Evolutionary conservation across 306 rosid species (phyloP), one percentile per base, ranked within the genome.

Genomic region (Crotalaria pallida): DNA sequence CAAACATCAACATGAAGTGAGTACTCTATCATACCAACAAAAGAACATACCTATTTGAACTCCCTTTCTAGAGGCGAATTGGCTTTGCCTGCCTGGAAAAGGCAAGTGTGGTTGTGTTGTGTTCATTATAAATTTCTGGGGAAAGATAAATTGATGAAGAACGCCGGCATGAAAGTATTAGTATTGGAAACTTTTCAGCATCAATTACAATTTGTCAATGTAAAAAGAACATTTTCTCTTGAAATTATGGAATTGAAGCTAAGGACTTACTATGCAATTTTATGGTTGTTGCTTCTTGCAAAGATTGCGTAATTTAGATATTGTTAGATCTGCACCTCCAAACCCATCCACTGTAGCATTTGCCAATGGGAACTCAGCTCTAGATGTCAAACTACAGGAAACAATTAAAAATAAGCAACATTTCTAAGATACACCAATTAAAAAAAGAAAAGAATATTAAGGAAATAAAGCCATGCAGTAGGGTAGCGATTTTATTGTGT

Each of bases 351-450:
- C 45, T 71, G 77, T 45, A 17, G 96, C 92, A 59, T 76, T 71
- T 74, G 98, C 97, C 34, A 81, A 85, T 36, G 97, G 98, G 83
- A 94, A 94, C 88, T 94, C 96, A 0, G 92, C 98, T 77, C 97
- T 81, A 49, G 98, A 88, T 63, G 98, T 94, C 83, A 84, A 81
- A 77, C 98, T 90, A 82, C 63, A 79, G 10, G 43, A 58, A 76
- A 45, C 21, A 29, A 55, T 11, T 43, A 67, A 27, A 61, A 33
- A 17, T 70, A 15, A 70, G 56, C 53, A 62, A 16, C 61, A 45
- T 31, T 21, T 74, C 52, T 34, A 24, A 15, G 41, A 23, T 51
- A 16, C 52, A 64, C 41, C 65, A 51, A 43, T 49, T 13, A 24
- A 41, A 49, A 44, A 29, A 29, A 62, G 44, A 31, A 19, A 57